Evolutionary conservation across 768 basidiomycete genomes (phyloP), one percentile per base, ranked within the genome.

Genomic region (Lepiota venenata): DNA sequence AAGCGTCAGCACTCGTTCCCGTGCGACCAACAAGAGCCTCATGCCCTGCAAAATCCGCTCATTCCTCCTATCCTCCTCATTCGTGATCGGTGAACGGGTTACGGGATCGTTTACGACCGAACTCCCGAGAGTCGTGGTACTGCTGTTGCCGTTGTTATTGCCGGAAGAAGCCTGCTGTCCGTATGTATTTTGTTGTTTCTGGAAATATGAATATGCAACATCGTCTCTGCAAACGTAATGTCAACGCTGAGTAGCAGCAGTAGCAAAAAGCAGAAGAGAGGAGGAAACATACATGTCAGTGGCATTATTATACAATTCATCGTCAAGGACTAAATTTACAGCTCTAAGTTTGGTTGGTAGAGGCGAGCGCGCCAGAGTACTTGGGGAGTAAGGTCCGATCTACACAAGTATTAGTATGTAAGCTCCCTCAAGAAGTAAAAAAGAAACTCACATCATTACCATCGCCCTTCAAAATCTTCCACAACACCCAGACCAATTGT

Each of bases 401-500:
- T 91, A 54, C 39, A n/a, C 55, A 39, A 36, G 22, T 10, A 20
- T 55, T 43, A 50, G 50, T 25, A 44, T 50, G 44, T 25, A 55
- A 45, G 41, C 25, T 25, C 40, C 36, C 44, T 29, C 42, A 40
- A 39, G 36, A 14, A 21, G 22, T 25, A 20, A n/a, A 47, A 38
- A 25, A 37, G 35, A 58, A 18, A 75, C 83, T 60, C 58, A 90
- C 89, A 74, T 91, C 88, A 56, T 82, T 84, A 16, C 89, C 89
- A 64, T 91, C 88, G 49, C 89, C 90, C 66, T 83, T 88, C 51
- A 91, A 71, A 53, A 91, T 87, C 71, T 91, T 91, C 88, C 88
- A 91, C 56, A 91, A 73, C 41, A 91, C 89, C 88, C 89, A 91
- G 37, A 91, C 86, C 46, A 91, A 72, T 62, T 89, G 89, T 63